These are phyloP conservation scores for Coniferiporia weirii DNA, from an alignment of 1,284 basidiomycete genomes.

Conservation along the genomic window DNA sequence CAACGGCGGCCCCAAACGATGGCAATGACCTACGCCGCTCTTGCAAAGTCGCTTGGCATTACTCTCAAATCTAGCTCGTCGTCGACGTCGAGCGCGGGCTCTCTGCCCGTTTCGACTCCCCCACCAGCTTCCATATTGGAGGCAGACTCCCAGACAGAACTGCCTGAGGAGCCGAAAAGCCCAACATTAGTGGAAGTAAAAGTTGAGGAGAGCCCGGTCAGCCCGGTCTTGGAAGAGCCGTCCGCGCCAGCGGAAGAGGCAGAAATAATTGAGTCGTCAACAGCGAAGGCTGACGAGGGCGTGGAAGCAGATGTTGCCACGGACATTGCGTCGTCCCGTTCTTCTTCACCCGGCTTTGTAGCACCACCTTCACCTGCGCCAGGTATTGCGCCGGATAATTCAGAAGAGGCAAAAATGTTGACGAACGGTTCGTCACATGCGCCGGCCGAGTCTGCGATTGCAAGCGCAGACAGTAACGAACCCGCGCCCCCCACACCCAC, in stretches of 20 bases:
- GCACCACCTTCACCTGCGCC: background rate
- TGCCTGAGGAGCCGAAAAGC: background rate
- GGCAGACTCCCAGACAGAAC: background rate
- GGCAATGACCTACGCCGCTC: slow-evolving; percentile 15
- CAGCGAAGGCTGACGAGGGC: background rate
- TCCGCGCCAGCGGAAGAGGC: background rate
- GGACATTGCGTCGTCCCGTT: slow-evolving; percentile 17
- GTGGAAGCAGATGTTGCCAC: background rate
- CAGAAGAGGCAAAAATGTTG: background rate
- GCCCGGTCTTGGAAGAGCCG: background rate
- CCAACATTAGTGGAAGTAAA: background rate
- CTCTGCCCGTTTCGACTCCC: background rate
- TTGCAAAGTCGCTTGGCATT: slow-evolving; percentile 16
- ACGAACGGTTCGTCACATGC: background rate
- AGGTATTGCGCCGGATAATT: background rate
- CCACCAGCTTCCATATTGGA: background rate
- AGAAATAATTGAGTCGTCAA: background rate
- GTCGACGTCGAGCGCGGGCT: background rate
- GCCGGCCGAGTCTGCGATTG: background rate
- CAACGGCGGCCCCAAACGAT: background rate
- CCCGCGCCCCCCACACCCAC: background rate
- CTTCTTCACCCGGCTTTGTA: slow-evolving; percentile 5
- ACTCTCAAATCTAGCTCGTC: slow-evolving; percentile 10
- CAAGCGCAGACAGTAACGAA: background rate
- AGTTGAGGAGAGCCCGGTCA: background rate